Evolutionary conservation across 495 filamentous ascomycete genomes (phyloP).

Genomic region (Aspergillus panamensis): DNA sequence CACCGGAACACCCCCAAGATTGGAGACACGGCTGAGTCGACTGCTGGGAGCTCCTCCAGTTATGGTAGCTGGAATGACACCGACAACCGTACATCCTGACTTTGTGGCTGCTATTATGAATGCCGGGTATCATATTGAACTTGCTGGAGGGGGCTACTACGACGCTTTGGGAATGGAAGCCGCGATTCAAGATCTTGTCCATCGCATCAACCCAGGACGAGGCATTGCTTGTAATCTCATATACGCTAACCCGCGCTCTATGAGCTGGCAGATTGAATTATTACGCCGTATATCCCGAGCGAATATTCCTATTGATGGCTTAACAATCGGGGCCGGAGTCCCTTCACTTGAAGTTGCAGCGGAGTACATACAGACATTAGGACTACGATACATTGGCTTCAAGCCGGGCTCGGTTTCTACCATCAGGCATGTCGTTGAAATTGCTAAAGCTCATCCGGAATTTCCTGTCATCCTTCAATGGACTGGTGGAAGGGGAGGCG

Average conservation of each 20-base stretch:
- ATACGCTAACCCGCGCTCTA: conserved; percentile 36
- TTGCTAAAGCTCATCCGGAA: conserved; percentile 43
- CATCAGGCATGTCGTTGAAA: conserved; percentile 46
- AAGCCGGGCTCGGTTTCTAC: conserved; percentile 46
- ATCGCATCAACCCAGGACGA: conserved; percentile 27
- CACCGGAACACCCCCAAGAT: conserved; percentile 3
- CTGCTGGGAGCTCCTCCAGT: conserved; percentile 36
- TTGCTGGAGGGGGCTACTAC: conserved; percentile 38
- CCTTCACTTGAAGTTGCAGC: conserved; percentile 48
- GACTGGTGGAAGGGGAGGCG: conserved; percentile 51
- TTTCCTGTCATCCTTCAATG: conserved; percentile 51
- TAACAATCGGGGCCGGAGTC: conserved; percentile 49
- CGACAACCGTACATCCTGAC: conserved; percentile 38
- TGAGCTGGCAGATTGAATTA: conserved; percentile 36
- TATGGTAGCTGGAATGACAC: conserved; percentile 45
- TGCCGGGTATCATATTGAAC: conserved; percentile 40
- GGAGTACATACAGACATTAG: conserved; percentile 45
- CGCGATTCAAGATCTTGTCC: conserved; percentile 30
- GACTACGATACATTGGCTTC: conserved; percentile 47
- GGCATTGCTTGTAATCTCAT: conserved; percentile 41
- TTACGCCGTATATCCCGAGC: conserved; percentile 25
- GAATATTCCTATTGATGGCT: conserved; percentile 34
- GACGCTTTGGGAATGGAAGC: conserved; percentile 23
- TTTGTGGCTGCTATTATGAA: conserved; percentile 39
- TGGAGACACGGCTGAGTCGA: conserved; percentile 36